Conservation (phyloP, 2,329 filamentous ascomycete species). For the Hypocrella siamensis region DNA sequence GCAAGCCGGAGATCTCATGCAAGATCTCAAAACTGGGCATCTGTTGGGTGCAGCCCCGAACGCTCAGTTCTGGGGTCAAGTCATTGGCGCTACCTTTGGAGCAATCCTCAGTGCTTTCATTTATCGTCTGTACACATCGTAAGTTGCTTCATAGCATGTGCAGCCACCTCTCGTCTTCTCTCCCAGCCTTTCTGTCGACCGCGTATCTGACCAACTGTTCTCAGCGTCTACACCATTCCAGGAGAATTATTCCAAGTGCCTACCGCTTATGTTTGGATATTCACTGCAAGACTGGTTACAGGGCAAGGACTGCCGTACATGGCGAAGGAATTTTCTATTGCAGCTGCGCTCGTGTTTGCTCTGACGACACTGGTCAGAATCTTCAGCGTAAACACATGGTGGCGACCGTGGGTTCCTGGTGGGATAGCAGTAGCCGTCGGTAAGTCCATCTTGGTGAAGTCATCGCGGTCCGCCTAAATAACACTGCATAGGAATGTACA, state of each 20-base stretch:
- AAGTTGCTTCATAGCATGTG: too few species aligned
- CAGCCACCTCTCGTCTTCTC: too few species aligned
- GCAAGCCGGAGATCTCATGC: constrained; percentile 91
- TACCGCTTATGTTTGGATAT: constrained; percentile 93
- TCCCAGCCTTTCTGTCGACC: too few species aligned
- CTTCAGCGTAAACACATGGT: constrained; percentile 35
- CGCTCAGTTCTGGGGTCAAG: constrained; percentile 92
- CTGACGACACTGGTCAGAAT: constrained; percentile 56
- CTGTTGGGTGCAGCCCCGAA: constrained; percentile 81
- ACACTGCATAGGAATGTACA: constrained; percentile 64
- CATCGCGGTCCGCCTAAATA: not conserved
- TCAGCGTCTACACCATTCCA: constrained; percentile 70
- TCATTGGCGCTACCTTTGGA: constrained; percentile 77
- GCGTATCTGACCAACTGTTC: too few species aligned
- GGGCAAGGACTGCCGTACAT: constrained; percentile 75
- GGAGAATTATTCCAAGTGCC: constrained; percentile 86
- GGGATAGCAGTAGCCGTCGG: constrained; percentile 92
- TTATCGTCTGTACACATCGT: constrained; percentile 71
- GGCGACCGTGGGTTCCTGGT: constrained; percentile 69
- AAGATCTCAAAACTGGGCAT: constrained; percentile 93
- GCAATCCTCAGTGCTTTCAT: constrained; percentile 75
- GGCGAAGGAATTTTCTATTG: constrained; percentile 65
- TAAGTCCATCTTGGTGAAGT: too few species aligned
- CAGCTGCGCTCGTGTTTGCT: constrained; percentile 60
- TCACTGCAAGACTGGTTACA: constrained; percentile 84